Conservation (phyloP, 768 basidiomycete species). For the Lentinula detonsa region DNA sequence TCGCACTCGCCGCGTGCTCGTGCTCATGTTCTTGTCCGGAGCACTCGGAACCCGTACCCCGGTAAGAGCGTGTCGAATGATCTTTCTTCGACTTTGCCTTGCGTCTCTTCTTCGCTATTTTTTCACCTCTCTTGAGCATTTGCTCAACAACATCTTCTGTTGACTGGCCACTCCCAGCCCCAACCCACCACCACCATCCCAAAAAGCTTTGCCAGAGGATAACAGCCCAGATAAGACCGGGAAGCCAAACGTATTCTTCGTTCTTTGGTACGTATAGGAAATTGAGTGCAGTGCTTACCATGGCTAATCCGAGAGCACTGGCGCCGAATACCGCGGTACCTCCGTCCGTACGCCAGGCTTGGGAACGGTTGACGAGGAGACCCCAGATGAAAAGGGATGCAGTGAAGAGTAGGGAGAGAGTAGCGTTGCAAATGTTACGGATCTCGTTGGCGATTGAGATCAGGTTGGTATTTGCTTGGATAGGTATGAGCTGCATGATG, state of each 20-base stretch:
- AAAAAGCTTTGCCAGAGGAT: conserved; percentile 97
- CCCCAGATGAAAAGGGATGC: conserved; percentile 91
- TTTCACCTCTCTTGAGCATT: conserved; percentile 41
- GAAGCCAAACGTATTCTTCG: conserved; percentile 90
- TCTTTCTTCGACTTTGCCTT: conserved; percentile 31
- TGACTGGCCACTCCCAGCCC: conserved; percentile 74
- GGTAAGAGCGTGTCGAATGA: background rate
- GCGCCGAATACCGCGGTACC: conserved; percentile 92
- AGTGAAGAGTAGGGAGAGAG: conserved; percentile 93
- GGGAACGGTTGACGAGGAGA: conserved; percentile 76
- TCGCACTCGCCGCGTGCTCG: background rate
- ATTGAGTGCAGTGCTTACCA: conserved; percentile 79
- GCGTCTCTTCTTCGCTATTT: conserved; percentile 28
- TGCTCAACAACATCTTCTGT: conserved; percentile 40
- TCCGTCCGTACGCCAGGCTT: conserved; percentile 96
- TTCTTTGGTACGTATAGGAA: conserved; percentile 80
- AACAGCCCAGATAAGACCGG: conserved; percentile 83
- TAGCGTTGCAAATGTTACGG: conserved; percentile 93
- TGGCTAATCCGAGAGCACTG: conserved; percentile 76
- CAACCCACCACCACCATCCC: conserved; percentile 99
- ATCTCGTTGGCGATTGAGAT: conserved; percentile 62
- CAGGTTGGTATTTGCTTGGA: conserved; percentile 37
- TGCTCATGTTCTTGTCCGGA: background rate
- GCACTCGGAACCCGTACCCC: background rate
- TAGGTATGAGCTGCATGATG: conserved; percentile 75